A percentile compares a stretch with the other conserved stretches of the same genome.
phyloP scores from a whole-genome alignment of 2,329 filamentous ascomycete species.

The Stagonosporopsis tanaceti region DNA sequence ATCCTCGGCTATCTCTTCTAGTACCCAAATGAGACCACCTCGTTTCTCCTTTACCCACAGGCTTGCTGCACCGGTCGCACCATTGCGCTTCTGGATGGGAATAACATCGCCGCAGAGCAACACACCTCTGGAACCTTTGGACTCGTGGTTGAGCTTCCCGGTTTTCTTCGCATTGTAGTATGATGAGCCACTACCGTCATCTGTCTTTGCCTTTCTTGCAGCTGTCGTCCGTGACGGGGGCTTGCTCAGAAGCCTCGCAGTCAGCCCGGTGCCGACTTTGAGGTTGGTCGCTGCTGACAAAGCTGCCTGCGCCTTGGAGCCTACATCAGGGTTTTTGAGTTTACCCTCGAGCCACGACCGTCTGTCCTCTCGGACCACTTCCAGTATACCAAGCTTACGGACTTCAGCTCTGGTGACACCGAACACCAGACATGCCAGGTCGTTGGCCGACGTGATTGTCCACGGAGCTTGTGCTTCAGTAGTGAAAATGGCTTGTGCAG shows the following conservation, averaged over 20 bases:
- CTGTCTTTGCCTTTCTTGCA: slow-evolving; percentile 69
- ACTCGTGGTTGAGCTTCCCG: slow-evolving; percentile 70
- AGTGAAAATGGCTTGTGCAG: slow-evolving; percentile 95
- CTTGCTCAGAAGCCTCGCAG: slow-evolving; percentile 86
- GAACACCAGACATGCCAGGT: slow-evolving; percentile 95
- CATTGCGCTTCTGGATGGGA: slow-evolving; percentile 95
- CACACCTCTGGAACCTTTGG: slow-evolving; percentile 83
- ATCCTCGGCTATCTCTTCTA: slow-evolving; percentile 97
- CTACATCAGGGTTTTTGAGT: slow-evolving; percentile 68
- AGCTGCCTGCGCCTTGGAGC: slow-evolving; percentile 52
- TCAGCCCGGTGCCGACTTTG: slow-evolving; percentile 82
- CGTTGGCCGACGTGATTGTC: slow-evolving; percentile 96
- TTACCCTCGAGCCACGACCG: slow-evolving; percentile 90
- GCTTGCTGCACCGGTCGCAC: slow-evolving; percentile 88
- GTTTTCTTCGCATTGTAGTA: slow-evolving; percentile 57
- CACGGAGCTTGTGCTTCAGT: slow-evolving; percentile 90
- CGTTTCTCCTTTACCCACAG: slow-evolving; percentile 99
- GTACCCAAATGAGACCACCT: slow-evolving; percentile 92
- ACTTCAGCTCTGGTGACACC: slow-evolving; percentile 98
- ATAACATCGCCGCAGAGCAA: slow-evolving; percentile 97
- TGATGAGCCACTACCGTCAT: slow-evolving; percentile 64
- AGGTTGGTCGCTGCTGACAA: slow-evolving; percentile 52
- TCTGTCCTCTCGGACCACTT: slow-evolving; percentile 90
- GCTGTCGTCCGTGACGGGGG: slow-evolving; percentile 68
- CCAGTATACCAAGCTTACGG: slow-evolving; percentile 90